These are phyloP conservation scores for Erucastrum elatum DNA, from an alignment of 345 rosid species.

Conservation along the genomic window DNA sequence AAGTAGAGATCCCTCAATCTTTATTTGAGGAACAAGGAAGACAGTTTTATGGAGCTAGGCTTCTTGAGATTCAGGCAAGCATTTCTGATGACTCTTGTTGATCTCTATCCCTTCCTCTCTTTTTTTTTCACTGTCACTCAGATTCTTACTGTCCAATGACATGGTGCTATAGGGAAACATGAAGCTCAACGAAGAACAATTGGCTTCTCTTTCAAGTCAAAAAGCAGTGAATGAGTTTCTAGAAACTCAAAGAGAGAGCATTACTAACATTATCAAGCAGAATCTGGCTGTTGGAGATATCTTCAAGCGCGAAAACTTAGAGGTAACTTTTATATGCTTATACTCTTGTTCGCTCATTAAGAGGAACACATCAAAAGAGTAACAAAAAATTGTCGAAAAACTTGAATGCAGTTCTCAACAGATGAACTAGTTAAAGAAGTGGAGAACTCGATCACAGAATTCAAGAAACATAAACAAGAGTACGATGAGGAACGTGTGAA, in stretches of 20 bases:
- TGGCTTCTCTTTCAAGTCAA: constrained; percentile 79
- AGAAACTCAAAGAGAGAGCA: constrained; percentile 66
- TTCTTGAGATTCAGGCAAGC: constrained; percentile 80
- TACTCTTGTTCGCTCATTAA: background rate
- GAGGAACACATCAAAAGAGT: background rate
- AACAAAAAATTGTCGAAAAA: constrained; percentile 19
- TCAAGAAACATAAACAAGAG: constrained; percentile 80
- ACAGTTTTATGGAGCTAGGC: constrained; percentile 86
- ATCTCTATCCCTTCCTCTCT: background rate
- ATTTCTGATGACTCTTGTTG: background rate
- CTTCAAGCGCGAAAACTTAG: constrained; percentile 71
- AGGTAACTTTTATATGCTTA: constrained; percentile 44
- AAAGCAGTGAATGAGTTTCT: constrained; percentile 77
- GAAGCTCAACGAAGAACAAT: constrained; percentile 73
- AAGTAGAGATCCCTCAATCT: constrained; percentile 79
- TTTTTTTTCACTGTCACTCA: background rate
- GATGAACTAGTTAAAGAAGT: constrained; percentile 89
- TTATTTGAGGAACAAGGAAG: constrained; percentile 97
- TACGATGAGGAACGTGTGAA: constrained; percentile 75
- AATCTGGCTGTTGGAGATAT: constrained; percentile 77
- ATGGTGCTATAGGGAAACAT: constrained; percentile 56
- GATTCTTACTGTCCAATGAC: background rate
- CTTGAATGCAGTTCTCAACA: constrained; percentile 62
- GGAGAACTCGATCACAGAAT: constrained; percentile 73
- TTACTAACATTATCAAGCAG: constrained; percentile 62